phyloP scores from a whole-genome alignment of 257 asterid genomes.

The Forsythia suspensa region DNA sequence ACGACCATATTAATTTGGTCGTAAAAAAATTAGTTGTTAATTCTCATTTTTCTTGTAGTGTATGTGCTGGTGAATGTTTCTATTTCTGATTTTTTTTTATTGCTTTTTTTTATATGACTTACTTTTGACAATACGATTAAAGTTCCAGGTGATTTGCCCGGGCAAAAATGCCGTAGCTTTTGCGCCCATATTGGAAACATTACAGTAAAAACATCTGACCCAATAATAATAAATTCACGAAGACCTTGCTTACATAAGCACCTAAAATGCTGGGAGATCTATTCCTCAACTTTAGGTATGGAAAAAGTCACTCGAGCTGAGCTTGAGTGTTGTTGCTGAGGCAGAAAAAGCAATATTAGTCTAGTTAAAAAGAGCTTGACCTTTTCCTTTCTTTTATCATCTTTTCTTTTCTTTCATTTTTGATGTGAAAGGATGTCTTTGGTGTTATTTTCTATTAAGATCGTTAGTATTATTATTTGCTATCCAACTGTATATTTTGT shows the following conservation, averaged over 20 bases:
- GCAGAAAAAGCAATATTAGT: not conserved
- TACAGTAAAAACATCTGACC: not conserved
- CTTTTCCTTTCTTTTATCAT: not conserved
- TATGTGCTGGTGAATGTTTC: not conserved
- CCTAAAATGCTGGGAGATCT: not conserved
- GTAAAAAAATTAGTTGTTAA: no score
- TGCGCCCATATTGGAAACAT: not conserved
- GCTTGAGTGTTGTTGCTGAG: not conserved
- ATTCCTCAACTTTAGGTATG: not conserved
- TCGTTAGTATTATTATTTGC: not conserved
- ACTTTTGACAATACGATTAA: not conserved
- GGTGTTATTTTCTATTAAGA: not conserved
- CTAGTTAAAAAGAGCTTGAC: not conserved
- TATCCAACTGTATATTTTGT: conserved; percentile 1
- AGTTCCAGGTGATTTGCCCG: not conserved
- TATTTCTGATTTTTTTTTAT: no score
- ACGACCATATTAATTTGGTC: no score
- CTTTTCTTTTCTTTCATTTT: not conserved
- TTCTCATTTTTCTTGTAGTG: no score
- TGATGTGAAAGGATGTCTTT: not conserved
- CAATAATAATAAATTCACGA: not conserved
- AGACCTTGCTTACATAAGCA: not conserved
- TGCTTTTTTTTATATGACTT: no score
- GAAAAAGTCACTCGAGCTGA: not conserved
- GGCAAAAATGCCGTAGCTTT: not conserved